Evolutionary conservation across 257 asterid species (phyloP).

Genomic region (Schizonepeta tenuifolia): DNA sequence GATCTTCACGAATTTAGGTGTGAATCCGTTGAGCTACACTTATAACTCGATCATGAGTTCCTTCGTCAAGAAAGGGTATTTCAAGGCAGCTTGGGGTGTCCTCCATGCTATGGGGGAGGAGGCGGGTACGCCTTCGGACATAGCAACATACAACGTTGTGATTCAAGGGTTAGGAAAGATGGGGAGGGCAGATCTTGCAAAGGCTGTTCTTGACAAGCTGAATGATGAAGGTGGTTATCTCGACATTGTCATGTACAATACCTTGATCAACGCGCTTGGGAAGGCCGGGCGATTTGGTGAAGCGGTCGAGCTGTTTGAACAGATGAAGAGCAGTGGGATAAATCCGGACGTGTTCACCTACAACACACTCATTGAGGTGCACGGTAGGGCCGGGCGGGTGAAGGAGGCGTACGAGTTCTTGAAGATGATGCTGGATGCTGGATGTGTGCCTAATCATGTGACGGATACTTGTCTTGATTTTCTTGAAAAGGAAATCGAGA

Average conservation of each 20-base stretch:
- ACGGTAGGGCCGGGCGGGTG: slow-evolving; percentile 71
- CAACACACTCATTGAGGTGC: slow-evolving; percentile 87
- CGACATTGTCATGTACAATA: slow-evolving; percentile 91
- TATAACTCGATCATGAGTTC: slow-evolving; percentile 92
- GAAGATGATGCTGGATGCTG: slow-evolving; percentile 89
- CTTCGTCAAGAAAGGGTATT: slow-evolving; percentile 88
- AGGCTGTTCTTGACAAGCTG: slow-evolving; percentile 72
- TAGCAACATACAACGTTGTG: slow-evolving; percentile 81
- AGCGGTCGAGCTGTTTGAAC: slow-evolving; percentile 62
- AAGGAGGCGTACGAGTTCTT: slow-evolving; percentile 81
- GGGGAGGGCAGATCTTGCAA: slow-evolving; percentile 93
- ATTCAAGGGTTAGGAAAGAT: slow-evolving; percentile 88
- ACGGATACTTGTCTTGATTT: slow-evolving; percentile 84
- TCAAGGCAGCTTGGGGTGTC: slow-evolving; percentile 86
- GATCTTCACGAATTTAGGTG: slow-evolving; percentile 70
- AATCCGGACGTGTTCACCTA: slow-evolving; percentile 91
- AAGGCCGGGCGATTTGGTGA: slow-evolving; percentile 82
- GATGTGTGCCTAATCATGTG: slow-evolving; percentile 91
- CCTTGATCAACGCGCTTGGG: slow-evolving; percentile 86
- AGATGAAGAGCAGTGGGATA: slow-evolving; percentile 78
- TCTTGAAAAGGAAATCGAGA: slow-evolving; percentile 77
- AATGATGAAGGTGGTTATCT: slow-evolving; percentile 85
- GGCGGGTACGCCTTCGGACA: slow-evolving; percentile 65
- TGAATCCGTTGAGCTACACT: slow-evolving; percentile 72
- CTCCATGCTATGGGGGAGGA: slow-evolving; percentile 75